These are phyloP conservation scores for Isatis lusitanica DNA, from an alignment of 441 rosid species.

Conservation along the genomic window DNA sequence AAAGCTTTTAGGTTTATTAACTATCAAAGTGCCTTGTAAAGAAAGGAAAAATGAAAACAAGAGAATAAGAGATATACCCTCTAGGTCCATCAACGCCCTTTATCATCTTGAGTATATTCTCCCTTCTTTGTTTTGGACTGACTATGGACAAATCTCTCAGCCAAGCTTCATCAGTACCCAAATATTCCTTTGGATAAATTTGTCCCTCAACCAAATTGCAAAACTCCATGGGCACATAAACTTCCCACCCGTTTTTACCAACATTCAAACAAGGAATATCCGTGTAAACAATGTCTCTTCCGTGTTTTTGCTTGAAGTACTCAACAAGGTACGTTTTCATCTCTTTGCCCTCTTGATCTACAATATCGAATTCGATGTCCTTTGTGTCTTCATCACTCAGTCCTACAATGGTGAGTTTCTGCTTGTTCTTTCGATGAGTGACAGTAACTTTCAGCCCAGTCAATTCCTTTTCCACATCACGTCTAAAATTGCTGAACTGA, in stretches of 20 bases:
- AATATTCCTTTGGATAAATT: conserved; percentile 61
- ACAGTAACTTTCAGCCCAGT: conserved; percentile 56
- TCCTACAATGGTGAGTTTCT: conserved; percentile 48
- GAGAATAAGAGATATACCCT: too few relatives aligned
- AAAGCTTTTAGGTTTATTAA: neutral
- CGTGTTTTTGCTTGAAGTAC: conserved; percentile 58
- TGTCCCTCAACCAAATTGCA: conserved; percentile 74
- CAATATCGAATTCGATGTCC: conserved; percentile 35
- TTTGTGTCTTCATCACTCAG: conserved; percentile 48
- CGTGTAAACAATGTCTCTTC: conserved; percentile 42
- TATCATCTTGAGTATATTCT: too few relatives aligned
- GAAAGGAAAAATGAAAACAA: too few relatives aligned
- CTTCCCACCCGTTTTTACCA: conserved; percentile 47
- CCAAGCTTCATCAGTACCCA: conserved; percentile 36
- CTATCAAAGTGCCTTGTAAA: too few relatives aligned
- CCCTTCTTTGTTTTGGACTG: neutral
- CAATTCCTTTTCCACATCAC: conserved; percentile 35
- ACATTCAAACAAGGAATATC: conserved; percentile 74
- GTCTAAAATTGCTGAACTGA: conserved; percentile 33
- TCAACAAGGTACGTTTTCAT: conserved; percentile 44
- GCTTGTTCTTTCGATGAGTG: conserved; percentile 55
- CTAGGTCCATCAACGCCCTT: too few relatives aligned
- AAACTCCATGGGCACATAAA: conserved; percentile 8
- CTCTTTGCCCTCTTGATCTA: conserved; percentile 44
- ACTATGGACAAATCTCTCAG: conserved; percentile 58